phyloP scores from a whole-genome alignment of 2,329 filamentous ascomycete species.

The Curvularia verruculosa region DNA sequence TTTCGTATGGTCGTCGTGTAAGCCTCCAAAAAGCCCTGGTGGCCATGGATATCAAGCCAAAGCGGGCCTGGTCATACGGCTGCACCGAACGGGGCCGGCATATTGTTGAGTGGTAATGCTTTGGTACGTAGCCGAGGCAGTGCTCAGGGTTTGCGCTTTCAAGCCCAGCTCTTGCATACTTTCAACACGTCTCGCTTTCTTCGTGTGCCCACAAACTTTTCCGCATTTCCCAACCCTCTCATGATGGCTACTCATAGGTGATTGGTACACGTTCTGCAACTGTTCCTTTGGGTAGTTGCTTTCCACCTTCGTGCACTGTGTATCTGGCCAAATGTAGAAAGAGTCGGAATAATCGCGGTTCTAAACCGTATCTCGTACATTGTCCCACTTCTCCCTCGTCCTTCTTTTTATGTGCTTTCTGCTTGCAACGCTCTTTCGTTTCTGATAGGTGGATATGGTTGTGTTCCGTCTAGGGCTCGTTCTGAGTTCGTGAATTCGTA shows the following conservation, averaged over 20 bases:
- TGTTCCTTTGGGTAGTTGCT: conserved; percentile 19
- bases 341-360: conserved; percentile 11
- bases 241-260: conserved; percentile 13
- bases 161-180: conserved; percentile 19
- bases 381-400: not conserved
- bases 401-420: conserved; percentile 1
- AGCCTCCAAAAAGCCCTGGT: conserved; percentile 11
- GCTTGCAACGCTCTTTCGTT: conserved; percentile 3
- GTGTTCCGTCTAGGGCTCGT: not conserved
- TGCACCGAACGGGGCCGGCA: conserved; percentile 22
- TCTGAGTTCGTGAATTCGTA: not conserved
- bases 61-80: conserved; percentile 15
- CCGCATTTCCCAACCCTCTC: conserved; percentile 11
- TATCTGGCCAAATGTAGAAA: conserved; percentile 16
- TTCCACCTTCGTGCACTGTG: conserved; percentile 16
- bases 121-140: conserved; percentile 31
- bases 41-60: conserved; percentile 17
- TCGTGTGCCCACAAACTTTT: conserved; percentile 11
- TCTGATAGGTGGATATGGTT: conserved; percentile 3
- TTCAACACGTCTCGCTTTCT: conserved; percentile 12
- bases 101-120: conserved; percentile 22
- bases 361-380: conserved; percentile 11
- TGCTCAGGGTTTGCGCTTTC: conserved; percentile 13
- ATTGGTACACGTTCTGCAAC: conserved; percentile 15
- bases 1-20: conserved; percentile 8